These are phyloP conservation scores for Picochlorum sp. DNA, from an alignment of 139 green algal genomes.

Conservation along the genomic window DNA sequence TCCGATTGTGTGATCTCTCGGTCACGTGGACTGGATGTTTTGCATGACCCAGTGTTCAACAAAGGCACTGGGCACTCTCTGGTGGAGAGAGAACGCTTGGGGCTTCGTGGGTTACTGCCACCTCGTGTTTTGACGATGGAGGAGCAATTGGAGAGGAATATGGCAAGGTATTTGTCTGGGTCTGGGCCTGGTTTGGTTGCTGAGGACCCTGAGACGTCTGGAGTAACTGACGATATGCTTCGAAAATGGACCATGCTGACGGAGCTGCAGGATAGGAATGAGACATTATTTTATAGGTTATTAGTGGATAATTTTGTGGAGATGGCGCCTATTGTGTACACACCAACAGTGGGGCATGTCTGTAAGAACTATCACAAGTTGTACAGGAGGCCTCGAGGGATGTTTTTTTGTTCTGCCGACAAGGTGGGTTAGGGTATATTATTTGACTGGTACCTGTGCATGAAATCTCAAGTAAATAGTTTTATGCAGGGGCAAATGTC, in stretches of 20 bases:
- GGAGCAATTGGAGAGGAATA: slow-evolving; percentile 51
- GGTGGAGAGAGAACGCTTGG: slow-evolving; percentile 77
- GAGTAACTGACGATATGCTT: slow-evolving; percentile 52
- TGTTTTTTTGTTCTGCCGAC: slow-evolving; percentile 85
- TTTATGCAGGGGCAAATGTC: slow-evolving; percentile 50
- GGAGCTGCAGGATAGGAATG: slow-evolving; percentile 84
- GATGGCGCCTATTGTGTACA: slow-evolving; percentile 74
- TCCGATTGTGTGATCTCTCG: slow-evolving; percentile 9
- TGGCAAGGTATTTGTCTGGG: slow-evolving; percentile 47
- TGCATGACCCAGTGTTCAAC: slow-evolving; percentile 20
- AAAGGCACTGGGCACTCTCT: slow-evolving; percentile 74
- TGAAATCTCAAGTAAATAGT: too few relatives aligned
- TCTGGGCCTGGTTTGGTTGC: slow-evolving; percentile 18
- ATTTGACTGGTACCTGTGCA: too few relatives aligned
- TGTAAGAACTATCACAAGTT: slow-evolving; percentile 56
- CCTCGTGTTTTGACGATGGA: slow-evolving; percentile 47
- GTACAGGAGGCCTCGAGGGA: slow-evolving; percentile 70
- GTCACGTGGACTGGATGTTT: slow-evolving; percentile 14
- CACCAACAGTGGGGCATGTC: slow-evolving; percentile 65
- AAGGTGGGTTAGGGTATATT: background rate
- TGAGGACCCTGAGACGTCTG: slow-evolving; percentile 39
- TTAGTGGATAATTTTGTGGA: slow-evolving; percentile 60
- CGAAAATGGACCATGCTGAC: slow-evolving; percentile 66
- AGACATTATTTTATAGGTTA: slow-evolving; percentile 87
- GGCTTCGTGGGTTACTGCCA: slow-evolving; percentile 80